Evolutionary conservation across 2,329 filamentous ascomycete genomes (phyloP), one percentile per base, ranked within the genome.

Genomic region (Phaeosphaeriaceae sp.): DNA sequence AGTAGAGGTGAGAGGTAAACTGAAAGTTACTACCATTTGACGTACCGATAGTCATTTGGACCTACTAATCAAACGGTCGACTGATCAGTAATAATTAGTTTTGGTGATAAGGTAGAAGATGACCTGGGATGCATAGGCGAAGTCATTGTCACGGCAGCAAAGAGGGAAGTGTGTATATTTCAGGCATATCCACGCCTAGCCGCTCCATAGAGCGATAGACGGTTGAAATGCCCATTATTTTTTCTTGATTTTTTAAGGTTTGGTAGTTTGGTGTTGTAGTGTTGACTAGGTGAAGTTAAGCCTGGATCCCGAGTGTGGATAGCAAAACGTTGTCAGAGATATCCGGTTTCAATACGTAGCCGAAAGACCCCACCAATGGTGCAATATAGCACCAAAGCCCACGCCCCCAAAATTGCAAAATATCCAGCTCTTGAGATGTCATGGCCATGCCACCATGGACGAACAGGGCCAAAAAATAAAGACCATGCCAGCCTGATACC

Each of bases 191-290:
- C 50, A 68, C 66, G 50, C 61, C 54, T 49, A 50, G 50, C 49
- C 50, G 39, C 43, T 34, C 29, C 36, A 38, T 52, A 30, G 39
- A 41, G 40, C 23, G 36, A 38, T 57, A 60, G 61, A 50, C 42
- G 62, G 67, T 64, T 61, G 63, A 63, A 53, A 68, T 68, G 64
- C 65, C 68, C 64, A n/a, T 65, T 62, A 64, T 63, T 56, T 70
- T 70, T 70, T 58, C 61, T 49, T 39, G 7, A 11, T 43, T 64
- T 65, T 63, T 63, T 57, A 55, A 49, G n/a, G 35, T 56, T 42
- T 53, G 38, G 48, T 50, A 21, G 30, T 34, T 42, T 54, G 41
- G 45, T 63, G 57, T 48, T 52, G 59, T 52, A 51, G 52, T 59
- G 52, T 61, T 58, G 52, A 58, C 21, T 35, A 38, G 45, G 48